Percentiles rank a stretch among this genome's conserved stretches.
phyloP scores from a whole-genome alignment of 1,139 yeast genomes.

The Insectozyma bohioensis region DNA sequence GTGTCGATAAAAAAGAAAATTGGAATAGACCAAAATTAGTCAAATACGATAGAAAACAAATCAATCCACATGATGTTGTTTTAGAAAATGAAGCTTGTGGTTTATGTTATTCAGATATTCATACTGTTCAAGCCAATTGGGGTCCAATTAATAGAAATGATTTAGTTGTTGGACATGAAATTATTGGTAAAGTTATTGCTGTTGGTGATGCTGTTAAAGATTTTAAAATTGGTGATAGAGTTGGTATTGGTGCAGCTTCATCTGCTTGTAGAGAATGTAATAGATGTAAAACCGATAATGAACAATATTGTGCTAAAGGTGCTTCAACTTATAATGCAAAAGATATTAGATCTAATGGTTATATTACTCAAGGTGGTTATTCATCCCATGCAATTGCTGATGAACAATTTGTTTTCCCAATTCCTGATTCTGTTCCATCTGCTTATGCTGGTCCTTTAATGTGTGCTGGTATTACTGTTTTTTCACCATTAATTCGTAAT shows the following conservation, averaged over 20 bases:
- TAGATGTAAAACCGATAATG: constrained; percentile 46
- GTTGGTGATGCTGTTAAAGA: constrained; percentile 49
- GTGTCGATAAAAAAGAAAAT: constrained; percentile 33
- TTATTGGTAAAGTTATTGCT: constrained; percentile 52
- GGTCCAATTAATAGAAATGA: constrained; percentile 29
- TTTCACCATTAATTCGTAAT: constrained; percentile 49
- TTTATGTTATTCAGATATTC: constrained; percentile 61
- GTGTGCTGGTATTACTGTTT: constrained; percentile 69
- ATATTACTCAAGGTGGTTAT: constrained; percentile 60
- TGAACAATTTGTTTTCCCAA: constrained; percentile 52
- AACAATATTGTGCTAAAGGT: constrained; percentile 48
- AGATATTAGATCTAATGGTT: constrained; percentile 32
- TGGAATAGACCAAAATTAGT: constrained; percentile 47
- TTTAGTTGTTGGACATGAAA: constrained; percentile 49
- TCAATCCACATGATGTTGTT: constrained; percentile 43
- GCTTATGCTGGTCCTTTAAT: constrained; percentile 60
- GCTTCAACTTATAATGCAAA: constrained; percentile 46
- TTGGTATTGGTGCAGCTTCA: constrained; percentile 61
- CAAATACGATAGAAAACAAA: constrained; percentile 37
- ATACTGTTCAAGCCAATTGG: constrained; percentile 47
- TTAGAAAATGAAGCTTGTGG: constrained; percentile 53
- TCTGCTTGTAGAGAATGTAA: constrained; percentile 50
- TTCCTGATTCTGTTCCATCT: constrained; percentile 52
- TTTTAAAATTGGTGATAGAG: constrained; percentile 56
- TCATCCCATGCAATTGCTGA: constrained; percentile 55